Conservation (phyloP, 805 yeast species). For the Ogataea salicorniae region DNA sequence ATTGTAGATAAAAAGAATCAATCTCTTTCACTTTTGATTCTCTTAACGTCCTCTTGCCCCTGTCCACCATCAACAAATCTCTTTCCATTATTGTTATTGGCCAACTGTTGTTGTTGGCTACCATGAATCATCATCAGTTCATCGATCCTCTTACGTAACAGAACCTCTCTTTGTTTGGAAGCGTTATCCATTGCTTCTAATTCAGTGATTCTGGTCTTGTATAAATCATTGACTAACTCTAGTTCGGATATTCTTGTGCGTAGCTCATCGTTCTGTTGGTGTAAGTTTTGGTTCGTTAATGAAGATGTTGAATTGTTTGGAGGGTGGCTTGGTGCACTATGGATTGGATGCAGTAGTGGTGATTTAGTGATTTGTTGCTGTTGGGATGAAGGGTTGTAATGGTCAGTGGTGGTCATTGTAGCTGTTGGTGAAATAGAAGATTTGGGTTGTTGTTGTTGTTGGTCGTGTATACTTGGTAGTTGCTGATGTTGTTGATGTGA, state of each 20-base stretch:
- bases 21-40: constrained; percentile 16
- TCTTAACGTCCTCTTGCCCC: constrained; percentile 11
- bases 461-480: constrained; percentile 1
- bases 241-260: constrained; percentile 80
- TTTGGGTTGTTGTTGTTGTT: constrained; percentile 4
- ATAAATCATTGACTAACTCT: constrained; percentile 85
- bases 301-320: constrained; percentile 5
- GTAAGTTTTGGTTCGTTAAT: neutral
- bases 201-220: constrained; percentile 76
- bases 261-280: constrained; percentile 31
- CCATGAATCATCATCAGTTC: constrained; percentile 25
- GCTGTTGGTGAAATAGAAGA: neutral
- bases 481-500: neutral
- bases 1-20: neutral
- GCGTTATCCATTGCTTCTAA: constrained; percentile 66
- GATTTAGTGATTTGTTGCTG: constrained; percentile 1
- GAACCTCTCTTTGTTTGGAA: constrained; percentile 43
- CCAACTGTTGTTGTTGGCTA: too few species aligned
- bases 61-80: neutral
- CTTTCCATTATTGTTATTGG: constrained; percentile 6
- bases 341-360: too few species aligned
- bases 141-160: constrained; percentile 45
- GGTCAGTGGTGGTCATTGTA: neutral
- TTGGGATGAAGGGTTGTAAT: neutral
- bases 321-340: too few species aligned